Evolutionary conservation across 2,329 filamentous ascomycete genomes (phyloP).

Genomic region (Aspergillus viridinutans): DNA sequence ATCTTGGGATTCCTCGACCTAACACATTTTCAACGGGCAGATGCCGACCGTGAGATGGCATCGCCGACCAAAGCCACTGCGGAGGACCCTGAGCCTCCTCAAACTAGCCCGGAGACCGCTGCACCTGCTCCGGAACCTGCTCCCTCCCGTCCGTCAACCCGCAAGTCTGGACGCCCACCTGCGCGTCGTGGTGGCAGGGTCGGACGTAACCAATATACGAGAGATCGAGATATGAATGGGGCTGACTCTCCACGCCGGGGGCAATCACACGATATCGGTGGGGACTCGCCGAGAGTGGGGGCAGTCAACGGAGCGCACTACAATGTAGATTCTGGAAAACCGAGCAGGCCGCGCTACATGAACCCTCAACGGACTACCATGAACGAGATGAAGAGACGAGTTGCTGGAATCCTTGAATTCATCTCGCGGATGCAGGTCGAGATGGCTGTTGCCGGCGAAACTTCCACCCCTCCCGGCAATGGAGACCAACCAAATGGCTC

Average conservation of each 20-base stretch:
- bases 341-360: slow-evolving; percentile 57
- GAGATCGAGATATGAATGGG: slow-evolving; percentile 63
- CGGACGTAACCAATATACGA: slow-evolving; percentile 78
- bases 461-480: slow-evolving; percentile 37
- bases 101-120: slow-evolving; percentile 41
- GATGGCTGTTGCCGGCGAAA: slow-evolving; percentile 60
- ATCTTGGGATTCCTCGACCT: slow-evolving; percentile 13
- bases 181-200: slow-evolving; percentile 61
- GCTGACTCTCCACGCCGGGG: slow-evolving; percentile 40
- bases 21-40: slow-evolving; percentile 45
- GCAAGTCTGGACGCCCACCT: slow-evolving; percentile 60
- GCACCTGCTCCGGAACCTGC: slow-evolving; percentile 34
- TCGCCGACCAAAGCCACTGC: slow-evolving; percentile 46
- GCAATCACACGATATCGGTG: slow-evolving; percentile 36
- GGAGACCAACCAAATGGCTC: slow-evolving; percentile 32
- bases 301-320: slow-evolving; percentile 44
- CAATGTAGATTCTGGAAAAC: slow-evolving; percentile 56
- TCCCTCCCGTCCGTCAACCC: slow-evolving; percentile 44
- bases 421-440: slow-evolving; percentile 87
- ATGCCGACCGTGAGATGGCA: slow-evolving; percentile 67
- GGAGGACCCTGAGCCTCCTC: slow-evolving; percentile 36
- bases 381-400: slow-evolving; percentile 82
- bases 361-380: slow-evolving; percentile 64
- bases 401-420: slow-evolving; percentile 80
- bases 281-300: slow-evolving; percentile 35